Evolutionary conservation across 805 yeast genomes (phyloP).

Genomic region (Henningerozyma blattae): DNA sequence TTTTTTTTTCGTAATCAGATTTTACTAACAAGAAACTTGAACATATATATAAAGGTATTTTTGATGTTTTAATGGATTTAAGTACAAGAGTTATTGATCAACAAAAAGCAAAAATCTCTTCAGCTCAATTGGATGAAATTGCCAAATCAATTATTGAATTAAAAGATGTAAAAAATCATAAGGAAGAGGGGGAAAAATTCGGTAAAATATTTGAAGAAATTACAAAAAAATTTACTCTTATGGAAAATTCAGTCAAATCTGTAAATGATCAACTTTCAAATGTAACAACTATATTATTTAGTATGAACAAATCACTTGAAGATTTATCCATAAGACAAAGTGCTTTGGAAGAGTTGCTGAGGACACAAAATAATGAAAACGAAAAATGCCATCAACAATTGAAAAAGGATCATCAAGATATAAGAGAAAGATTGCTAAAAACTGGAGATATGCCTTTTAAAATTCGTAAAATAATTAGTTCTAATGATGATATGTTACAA

Average conservation of each 20-base stretch:
- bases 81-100: too few species aligned
- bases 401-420: slow-evolving; percentile 10
- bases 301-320: not conserved
- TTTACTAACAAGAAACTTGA: not conserved
- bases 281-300: not conserved
- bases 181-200: too few species aligned
- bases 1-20: not conserved
- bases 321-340: not conserved
- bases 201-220: not conserved
- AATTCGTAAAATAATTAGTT: not conserved
- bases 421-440: slow-evolving; percentile 11
- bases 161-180: too few species aligned
- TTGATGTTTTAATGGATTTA: too few species aligned
- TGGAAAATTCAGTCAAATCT: not conserved
- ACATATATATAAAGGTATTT: not conserved
- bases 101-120: too few species aligned
- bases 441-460: not conserved
- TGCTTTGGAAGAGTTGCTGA: slow-evolving; percentile 5
- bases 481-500: not conserved
- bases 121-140: too few species aligned
- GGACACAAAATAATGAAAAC: too few species aligned
- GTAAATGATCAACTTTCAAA: not conserved
- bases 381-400: slow-evolving; percentile 8
- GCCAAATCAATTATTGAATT: too few species aligned
- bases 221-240: not conserved